Evolutionary conservation across 225 moss, liverwort and hornwort genomes (phyloP), one percentile per base, ranked within the genome.

Genomic region (Sphagnum tenellum): DNA sequence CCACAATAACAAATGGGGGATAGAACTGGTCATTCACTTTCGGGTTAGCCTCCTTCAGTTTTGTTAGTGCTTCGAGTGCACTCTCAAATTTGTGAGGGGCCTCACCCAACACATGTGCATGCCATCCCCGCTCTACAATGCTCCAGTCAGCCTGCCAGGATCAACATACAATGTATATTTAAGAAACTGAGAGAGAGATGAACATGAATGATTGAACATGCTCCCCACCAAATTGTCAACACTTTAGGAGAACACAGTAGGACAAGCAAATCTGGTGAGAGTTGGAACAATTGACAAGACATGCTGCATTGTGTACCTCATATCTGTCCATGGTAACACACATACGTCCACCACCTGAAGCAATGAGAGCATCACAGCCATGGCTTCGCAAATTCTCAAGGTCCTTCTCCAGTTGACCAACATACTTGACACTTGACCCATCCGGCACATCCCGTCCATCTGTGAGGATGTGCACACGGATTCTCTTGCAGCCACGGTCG

Each of bases 281-380:
- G 55, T n/a, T 56, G 55, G 55, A 56, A n/a, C n/a, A 56, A 56
- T 9, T 56, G 55, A 56, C 55, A 56, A 9, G n/a, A 56, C 9
- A 56, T n/a, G 46, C 10, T 29, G 29, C 29, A 29, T 29, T 7
- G 56, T 47, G 61, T 57, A 86, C 89, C 87, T 92, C 91, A 63
- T 92, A 92, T 60, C 89, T 84, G 72, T 92, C 91, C 91, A 92
- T 92, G 12, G 91, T 87, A 9, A 92, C 87, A 58, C 73, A 86
- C 91, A 92, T 92, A 4, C 89, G 84, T 4, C 91, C 91, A 70
- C 91, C 91, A 55, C 89, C 91, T 8, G 91, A 92, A 12, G 91
- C 91, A 49, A 92, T 85, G 63, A 64, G 77, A 7, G 87, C 91
- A 73, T 92, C 91, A 60, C 87, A 89, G n/a, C 89, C 91, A 64